Evolutionary conservation across 2,329 filamentous ascomycete species (phyloP), one percentile per base, ranked within the genome.

Genomic region (Elsinoe batatas): DNA sequence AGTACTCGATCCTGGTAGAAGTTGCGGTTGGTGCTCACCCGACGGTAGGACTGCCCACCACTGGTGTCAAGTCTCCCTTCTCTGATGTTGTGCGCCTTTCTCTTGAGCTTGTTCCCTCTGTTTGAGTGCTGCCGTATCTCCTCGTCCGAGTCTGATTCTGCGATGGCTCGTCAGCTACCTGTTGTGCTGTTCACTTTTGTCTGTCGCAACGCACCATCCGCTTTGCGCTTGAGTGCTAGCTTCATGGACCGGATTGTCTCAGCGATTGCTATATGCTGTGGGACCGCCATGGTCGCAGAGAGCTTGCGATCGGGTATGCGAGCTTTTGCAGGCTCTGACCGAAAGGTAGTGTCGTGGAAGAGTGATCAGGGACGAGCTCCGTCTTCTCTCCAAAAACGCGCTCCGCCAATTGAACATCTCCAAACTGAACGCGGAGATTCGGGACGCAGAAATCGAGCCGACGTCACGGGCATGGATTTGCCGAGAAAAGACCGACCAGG

Each of bases 131-230:
- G 77, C 58, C 83, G 78, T 63, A 89, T 83, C 55, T 82, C 79
- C 58, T 83, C 82, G 69, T 91, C 88, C 57, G 85, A 88, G 67
- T 91, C 87, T 63, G 84, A 88, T 59, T 88, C 87, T 90, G 70
- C 56, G 15, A 42, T 63, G 53, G 59, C 37, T 46, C 56, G 37
- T 26, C 11, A 11, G 33, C 26, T 20, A 53, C 26, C 10, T 22
- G 18, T 12, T 40, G 37, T 30, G 7, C 17, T 36, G 26, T 15
- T n/a, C n/a, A 44, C 32, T 32, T 37, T 6, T 18, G n/a, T 18
- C 17, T 26, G 12, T 35, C 12, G 32, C 15, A 33, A 60, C 68
- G 60, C 70, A 83, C 82, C 82, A 57, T 82, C 83, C 61, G 79
- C 74, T 68, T 79, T 82, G 59, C 82, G 73, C 66, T 84, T 84